Evolutionary conservation across 257 asterid genomes (phyloP).

Genomic region (Ehretia macrophylla): DNA sequence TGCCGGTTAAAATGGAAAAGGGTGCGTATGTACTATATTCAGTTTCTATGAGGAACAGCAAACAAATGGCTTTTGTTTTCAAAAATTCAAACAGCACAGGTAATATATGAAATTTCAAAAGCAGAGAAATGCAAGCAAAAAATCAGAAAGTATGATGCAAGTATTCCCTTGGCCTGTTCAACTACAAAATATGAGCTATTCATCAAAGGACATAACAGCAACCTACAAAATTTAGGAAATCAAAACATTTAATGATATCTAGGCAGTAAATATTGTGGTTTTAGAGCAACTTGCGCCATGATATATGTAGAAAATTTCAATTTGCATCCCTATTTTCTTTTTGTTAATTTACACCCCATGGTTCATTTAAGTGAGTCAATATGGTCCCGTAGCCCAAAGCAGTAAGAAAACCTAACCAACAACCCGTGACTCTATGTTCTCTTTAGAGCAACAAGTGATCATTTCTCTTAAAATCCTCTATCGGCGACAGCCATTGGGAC

Average conservation of each 20-base stretch:
- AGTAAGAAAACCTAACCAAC: too few relatives aligned
- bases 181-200: background rate
- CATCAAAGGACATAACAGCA: background rate
- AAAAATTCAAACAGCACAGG: background rate
- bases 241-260: too few relatives aligned
- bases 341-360: background rate
- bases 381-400: too few relatives aligned
- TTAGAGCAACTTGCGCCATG: too few relatives aligned
- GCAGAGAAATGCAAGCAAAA: background rate
- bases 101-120: background rate
- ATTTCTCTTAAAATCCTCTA: background rate
- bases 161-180: background rate
- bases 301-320: too few relatives aligned
- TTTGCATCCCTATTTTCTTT: background rate
- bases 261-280: too few relatives aligned
- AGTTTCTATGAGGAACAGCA: background rate
- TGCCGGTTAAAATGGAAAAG: background rate
- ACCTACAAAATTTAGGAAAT: too few relatives aligned
- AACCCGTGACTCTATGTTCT: too few relatives aligned
- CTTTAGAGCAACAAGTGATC: background rate
- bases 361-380: background rate
- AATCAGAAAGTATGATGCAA: background rate
- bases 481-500: background rate
- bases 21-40: background rate
- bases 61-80: background rate